Conservation (phyloP, 371 early-diverging fungal genomes). For the Blakeslea trispora region DNA sequence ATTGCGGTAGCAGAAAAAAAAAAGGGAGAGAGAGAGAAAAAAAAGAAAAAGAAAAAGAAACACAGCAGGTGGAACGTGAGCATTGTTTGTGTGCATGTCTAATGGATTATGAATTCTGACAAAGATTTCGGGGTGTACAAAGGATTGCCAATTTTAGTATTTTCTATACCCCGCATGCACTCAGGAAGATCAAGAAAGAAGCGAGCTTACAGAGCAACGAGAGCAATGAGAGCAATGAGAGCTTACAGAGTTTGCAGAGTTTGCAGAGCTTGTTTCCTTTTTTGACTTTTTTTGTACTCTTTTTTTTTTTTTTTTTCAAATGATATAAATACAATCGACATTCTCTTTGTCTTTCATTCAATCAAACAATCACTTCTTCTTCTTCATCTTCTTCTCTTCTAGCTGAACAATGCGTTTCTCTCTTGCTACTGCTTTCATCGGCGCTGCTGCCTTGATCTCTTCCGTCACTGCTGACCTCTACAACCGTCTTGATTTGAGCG, state of each 20-base stretch:
- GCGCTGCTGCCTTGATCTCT: constrained; percentile 17
- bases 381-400: neutral
- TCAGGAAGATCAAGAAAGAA: neutral
- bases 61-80: too few species aligned
- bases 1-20: neutral
- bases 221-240: too few species aligned
- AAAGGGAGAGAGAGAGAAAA: too few species aligned
- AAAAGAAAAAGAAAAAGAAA: too few species aligned
- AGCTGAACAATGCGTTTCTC: constrained; percentile 19
- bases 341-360: neutral
- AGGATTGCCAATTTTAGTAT: neutral
- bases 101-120: neutral
- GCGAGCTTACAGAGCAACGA: too few species aligned
- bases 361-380: neutral
- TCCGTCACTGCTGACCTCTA: constrained; percentile 24
- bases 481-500: constrained; percentile 23
- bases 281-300: too few species aligned
- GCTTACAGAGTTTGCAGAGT: too few species aligned
- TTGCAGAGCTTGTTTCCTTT: neutral
- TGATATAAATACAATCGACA: constrained; percentile 3
- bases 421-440: constrained; percentile 20
- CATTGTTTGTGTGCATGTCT: neutral
- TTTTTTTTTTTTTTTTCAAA: too few species aligned
- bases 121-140: neutral
- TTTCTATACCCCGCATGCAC: neutral